phyloP scores from a whole-genome alignment of 2,329 filamentous ascomycete species.

The Dothistroma septosporum region DNA sequence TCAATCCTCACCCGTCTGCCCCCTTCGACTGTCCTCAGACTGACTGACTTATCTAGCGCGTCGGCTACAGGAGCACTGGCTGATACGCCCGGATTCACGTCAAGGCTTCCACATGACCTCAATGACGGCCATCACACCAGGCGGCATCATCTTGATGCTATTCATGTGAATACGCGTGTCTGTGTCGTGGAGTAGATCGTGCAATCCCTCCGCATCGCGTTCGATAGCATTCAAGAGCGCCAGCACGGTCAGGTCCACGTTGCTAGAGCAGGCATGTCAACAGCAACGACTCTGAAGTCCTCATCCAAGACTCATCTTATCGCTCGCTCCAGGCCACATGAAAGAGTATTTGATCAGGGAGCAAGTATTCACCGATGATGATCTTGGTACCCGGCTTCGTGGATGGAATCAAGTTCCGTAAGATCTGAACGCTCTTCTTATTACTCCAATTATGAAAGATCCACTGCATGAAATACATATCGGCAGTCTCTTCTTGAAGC shows the following conservation, averaged over 20 bases:
- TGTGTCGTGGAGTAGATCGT: slow-evolving; percentile 4
- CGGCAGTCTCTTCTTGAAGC: slow-evolving; percentile 27
- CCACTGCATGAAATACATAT: slow-evolving; percentile 26
- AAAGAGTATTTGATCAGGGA: slow-evolving; percentile 10
- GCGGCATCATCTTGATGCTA: slow-evolving; percentile 8
- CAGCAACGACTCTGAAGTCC: background rate
- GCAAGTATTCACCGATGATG: slow-evolving; percentile 22
- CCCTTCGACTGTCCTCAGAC: no score
- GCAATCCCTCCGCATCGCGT: slow-evolving; percentile 3
- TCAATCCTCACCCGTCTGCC: no score
- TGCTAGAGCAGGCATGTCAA: background rate
- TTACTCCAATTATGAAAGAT: slow-evolving; percentile 27
- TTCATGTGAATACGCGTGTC: slow-evolving; percentile 5
- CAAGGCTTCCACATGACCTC: slow-evolving; percentile 2
- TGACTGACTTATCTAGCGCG: no score
- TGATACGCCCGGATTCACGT: background rate
- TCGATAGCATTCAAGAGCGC: slow-evolving; percentile 6
- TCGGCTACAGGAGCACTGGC: background rate
- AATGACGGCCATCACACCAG: slow-evolving; percentile 7
- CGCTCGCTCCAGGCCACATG: slow-evolving; percentile 1
- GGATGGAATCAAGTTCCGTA: slow-evolving; percentile 16
- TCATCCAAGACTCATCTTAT: slow-evolving; percentile 1
- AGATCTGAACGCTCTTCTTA: slow-evolving; percentile 18
- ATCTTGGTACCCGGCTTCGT: slow-evolving; percentile 22
- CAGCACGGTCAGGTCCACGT: slow-evolving; percentile 10